Evolutionary conservation across 2,329 filamentous ascomycete species (phyloP).

Genomic region (Colletotrichum filicis): DNA sequence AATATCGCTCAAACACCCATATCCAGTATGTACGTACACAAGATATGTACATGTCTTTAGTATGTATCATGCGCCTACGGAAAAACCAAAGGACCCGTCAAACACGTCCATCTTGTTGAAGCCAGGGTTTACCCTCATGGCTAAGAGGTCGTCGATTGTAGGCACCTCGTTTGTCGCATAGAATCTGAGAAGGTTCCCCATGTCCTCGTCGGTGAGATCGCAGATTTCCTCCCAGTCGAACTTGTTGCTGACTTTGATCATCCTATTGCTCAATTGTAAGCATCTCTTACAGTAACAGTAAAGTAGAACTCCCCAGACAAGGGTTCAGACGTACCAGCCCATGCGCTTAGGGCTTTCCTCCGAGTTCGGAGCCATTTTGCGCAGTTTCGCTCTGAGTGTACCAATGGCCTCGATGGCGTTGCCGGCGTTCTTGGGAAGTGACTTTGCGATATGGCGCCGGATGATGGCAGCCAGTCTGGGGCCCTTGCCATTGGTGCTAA

Average conservation of each 20-base stretch:
- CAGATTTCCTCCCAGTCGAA: conserved; percentile 89
- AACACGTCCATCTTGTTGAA: conserved; percentile 62
- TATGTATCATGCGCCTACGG: conserved; percentile 53
- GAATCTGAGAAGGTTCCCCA: conserved; percentile 83
- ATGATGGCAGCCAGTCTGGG: conserved; percentile 91
- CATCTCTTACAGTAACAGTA: no score
- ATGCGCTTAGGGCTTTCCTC: conserved; percentile 88
- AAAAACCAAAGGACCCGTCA: conserved; percentile 70
- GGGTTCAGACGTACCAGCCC: conserved; percentile 75
- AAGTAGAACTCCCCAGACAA: neutral
- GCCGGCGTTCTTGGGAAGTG: conserved; percentile 82
- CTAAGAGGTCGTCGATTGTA: conserved; percentile 63
- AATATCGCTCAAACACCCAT: conserved; percentile 29
- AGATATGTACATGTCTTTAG: neutral
- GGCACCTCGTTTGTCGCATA: conserved; percentile 71
- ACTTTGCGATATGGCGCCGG: conserved; percentile 80
- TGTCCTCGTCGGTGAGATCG: conserved; percentile 82
- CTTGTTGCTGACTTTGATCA: conserved; percentile 89
- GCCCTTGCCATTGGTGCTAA: conserved; percentile 97
- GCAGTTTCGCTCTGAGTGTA: conserved; percentile 79
- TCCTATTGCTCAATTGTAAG: conserved; percentile 64
- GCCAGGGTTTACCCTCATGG: conserved; percentile 59
- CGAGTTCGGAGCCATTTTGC: conserved; percentile 76
- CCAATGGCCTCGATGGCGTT: conserved; percentile 89
- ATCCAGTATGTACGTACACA: conserved; percentile 17